A percentile compares a stretch with the other conserved stretches of the same genome.
Evolutionary conservation across 345 rosid species (phyloP).

Genomic region (Euphorbia peplus): DNA sequence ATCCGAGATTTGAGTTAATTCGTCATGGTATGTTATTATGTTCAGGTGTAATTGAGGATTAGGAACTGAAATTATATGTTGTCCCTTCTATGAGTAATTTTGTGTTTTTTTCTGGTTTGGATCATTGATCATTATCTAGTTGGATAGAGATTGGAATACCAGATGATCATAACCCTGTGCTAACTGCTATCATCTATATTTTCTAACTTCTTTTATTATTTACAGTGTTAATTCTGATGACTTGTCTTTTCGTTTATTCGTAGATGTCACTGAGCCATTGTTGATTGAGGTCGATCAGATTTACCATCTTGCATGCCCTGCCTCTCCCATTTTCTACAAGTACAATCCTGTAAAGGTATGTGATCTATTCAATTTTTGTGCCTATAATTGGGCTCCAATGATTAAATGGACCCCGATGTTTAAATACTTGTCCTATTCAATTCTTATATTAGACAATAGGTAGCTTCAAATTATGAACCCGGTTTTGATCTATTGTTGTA

Average conservation of each 20-base stretch:
- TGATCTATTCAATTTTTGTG: neutral
- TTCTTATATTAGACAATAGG: neutral
- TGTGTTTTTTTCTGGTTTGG: too few species aligned
- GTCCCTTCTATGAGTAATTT: neutral
- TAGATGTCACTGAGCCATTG: slow-evolving; percentile 85
- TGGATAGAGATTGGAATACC: too few species aligned
- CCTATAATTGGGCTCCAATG: neutral
- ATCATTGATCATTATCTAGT: too few species aligned
- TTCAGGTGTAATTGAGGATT: slow-evolving; percentile 3
- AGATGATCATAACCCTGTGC: neutral
- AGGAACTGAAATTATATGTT: neutral
- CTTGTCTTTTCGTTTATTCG: slow-evolving; percentile 11
- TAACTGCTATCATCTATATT: neutral
- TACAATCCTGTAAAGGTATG: slow-evolving; percentile 96
- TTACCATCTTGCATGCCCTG: slow-evolving; percentile 98
- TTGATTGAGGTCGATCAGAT: slow-evolving; percentile 90
- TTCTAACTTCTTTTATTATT: neutral
- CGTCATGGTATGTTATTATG: slow-evolving; percentile 67
- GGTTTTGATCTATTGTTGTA: neutral
- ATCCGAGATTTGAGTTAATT: slow-evolving; percentile 94
- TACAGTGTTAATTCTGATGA: slow-evolving; percentile 4
- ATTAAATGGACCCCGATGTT: too few species aligned
- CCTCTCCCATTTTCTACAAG: slow-evolving; percentile 94
- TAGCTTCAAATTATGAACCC: neutral
- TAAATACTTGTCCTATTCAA: neutral